Evolutionary conservation across 2,329 filamentous ascomycete genomes (phyloP), one percentile per base, ranked within the genome.

Genomic region (Alternaria consortialis): DNA sequence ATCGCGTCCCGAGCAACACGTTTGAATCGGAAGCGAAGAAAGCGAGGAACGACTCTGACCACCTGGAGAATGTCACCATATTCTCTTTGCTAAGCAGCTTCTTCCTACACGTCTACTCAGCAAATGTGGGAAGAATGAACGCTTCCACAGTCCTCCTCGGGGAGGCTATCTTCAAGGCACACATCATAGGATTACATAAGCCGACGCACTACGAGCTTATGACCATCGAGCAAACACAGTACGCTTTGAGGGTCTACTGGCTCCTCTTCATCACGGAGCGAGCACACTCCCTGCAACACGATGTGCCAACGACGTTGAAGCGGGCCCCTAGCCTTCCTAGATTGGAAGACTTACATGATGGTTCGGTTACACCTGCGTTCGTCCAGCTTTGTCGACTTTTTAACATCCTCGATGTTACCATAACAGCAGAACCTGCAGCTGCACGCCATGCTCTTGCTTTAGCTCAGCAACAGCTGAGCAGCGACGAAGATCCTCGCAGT

Each of bases 191-290:
- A 4, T 56, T 77, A 17, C 68, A 77, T 32, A 75, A 71, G 43
- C 29, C 67, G 7, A 58, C 56, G 1, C 69, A 72, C 48, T 77
- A 77, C 43, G 58, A 70, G 34, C 36, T 43, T 15, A 67, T 77
- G 68, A 59, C 63, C 12, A 15, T 61, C 3, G 74, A 75, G 52
- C 67, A 73, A 44, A 61, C 65, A 27, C 75, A 77, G 58, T 71
- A 73, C 56, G 64, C 67, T 27, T 47, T 77, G 43, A 65, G 75
- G 17, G 63, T 77, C n/a, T 77, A 77, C 44, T 77, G 75, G 75
- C 65, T 77, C 17, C 65, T 77, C 9, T 77, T 77, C 62, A 76
- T 77, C 31, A 77, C 75, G 0, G 75, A 77, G 58, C 69, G 75
- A 52, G 75, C 75, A 1, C 75, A 77, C 39, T 77, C 75, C 2